Percentiles rank a stretch among this genome's conserved stretches.
phyloP scores from a whole-genome alignment of 768 basidiomycete genomes.

The Macrolepiota albuminosa region DNA sequence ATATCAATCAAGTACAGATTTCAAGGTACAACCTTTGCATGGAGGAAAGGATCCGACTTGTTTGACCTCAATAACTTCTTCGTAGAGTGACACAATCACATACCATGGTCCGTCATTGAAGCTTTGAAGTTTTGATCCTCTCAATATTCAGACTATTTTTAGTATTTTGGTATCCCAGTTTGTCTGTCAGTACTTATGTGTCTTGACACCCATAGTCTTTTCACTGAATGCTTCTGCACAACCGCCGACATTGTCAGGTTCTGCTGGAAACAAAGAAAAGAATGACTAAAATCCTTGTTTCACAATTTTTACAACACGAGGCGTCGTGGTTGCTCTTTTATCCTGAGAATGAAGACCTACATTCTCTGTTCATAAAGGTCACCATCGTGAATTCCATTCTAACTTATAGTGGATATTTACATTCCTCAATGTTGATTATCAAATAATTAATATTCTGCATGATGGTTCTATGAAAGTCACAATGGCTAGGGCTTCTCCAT shows the following conservation, averaged over 20 bases:
- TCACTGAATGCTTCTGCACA: background rate
- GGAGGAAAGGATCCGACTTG: background rate
- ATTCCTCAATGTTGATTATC: background rate
- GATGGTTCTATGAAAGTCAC: background rate
- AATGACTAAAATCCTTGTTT: background rate
- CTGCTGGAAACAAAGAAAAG: background rate
- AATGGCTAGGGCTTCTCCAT: background rate
- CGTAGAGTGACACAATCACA: conserved; percentile 43
- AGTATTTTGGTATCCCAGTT: conserved; percentile 34
- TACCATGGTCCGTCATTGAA: conserved; percentile 27
- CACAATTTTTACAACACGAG: too few relatives aligned
- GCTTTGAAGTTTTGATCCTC: background rate
- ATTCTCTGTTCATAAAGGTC: background rate
- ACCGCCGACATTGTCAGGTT: too few relatives aligned
- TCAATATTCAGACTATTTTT: background rate
- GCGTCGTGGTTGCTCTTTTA: background rate
- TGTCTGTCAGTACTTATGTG: background rate
- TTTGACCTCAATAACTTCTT: too few relatives aligned
- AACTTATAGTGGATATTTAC: background rate
- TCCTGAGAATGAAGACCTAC: background rate
- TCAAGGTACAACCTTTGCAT: conserved; percentile 34
- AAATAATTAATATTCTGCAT: background rate
- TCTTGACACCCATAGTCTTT: too few relatives aligned
- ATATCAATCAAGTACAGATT: conserved; percentile 43
- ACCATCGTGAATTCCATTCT: background rate